phyloP scores from a whole-genome alignment of 1,139 yeast species.

The Zygoascus hellenicus region DNA sequence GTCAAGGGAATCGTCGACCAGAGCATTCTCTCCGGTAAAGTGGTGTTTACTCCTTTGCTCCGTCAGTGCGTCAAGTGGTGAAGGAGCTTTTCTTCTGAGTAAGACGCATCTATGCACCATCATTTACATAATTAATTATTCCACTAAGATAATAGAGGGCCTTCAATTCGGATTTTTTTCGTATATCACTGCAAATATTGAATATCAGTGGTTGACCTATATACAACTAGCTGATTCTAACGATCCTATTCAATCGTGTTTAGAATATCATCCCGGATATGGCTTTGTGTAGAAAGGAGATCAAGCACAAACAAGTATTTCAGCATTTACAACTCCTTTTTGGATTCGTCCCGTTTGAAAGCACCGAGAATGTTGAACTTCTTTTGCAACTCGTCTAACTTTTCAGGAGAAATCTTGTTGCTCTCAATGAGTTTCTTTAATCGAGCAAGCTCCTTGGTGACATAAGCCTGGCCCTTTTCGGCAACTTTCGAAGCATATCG shows the following conservation, averaged over 20 bases:
- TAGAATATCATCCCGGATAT: no score
- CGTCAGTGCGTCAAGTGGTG: slow-evolving; percentile 58
- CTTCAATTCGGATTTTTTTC: neutral
- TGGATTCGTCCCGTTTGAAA: slow-evolving; percentile 15
- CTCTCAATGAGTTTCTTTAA: slow-evolving; percentile 42
- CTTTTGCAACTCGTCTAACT: slow-evolving; percentile 31
- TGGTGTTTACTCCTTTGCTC: slow-evolving; percentile 67
- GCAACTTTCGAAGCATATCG: slow-evolving; percentile 47
- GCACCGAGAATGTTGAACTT: slow-evolving; percentile 31
- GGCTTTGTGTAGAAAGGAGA: no score
- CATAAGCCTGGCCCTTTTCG: slow-evolving; percentile 44
- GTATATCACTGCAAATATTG: neutral
- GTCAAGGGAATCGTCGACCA: slow-evolving; percentile 69
- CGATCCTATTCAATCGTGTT: no score
- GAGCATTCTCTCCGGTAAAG: slow-evolving; percentile 57
- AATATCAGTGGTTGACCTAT: neutral
- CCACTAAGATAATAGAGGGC: neutral
- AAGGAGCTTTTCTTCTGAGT: slow-evolving; percentile 1
- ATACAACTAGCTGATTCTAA: no score
- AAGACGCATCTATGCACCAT: neutral
- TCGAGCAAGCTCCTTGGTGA: slow-evolving; percentile 48
- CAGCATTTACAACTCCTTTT: slow-evolving; percentile 11
- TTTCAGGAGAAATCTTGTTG: slow-evolving; percentile 32
- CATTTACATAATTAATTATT: neutral
- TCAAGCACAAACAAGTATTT: no score